Conservation (phyloP, 768 basidiomycete genomes). For the Steccherinum ochraceum region DNA sequence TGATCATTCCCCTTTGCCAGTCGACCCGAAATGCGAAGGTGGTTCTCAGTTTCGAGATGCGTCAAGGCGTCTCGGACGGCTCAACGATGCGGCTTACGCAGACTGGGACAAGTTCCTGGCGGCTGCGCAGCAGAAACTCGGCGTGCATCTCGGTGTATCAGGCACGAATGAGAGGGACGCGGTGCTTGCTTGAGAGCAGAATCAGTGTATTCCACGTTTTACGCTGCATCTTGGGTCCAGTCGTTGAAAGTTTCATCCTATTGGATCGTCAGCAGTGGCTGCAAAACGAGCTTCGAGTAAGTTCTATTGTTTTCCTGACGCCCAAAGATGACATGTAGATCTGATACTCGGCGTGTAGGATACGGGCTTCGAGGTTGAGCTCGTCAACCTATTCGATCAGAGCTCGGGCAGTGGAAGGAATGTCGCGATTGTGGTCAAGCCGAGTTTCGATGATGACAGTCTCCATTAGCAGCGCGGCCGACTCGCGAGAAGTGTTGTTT, state of each 20-base stretch:
- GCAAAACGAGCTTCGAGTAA: conserved; percentile 2
- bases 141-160: neutral
- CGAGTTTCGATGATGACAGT: neutral
- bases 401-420: conserved; percentile 67
- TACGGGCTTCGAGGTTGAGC: conserved; percentile 24
- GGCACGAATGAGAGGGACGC: neutral
- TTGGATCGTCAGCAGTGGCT: conserved; percentile 60
- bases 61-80: conserved; percentile 38
- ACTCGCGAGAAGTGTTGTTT: neutral
- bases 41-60: neutral
- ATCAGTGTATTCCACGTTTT: conserved; percentile 59
- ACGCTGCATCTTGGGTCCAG: conserved; percentile 62
- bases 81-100: conserved; percentile 43
- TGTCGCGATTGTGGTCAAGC: conserved; percentile 42
- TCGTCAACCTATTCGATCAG: conserved; percentile 71
- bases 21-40: neutral
- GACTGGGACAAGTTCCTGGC: conserved; percentile 42
- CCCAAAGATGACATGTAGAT: no score
- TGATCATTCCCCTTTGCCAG: no score
- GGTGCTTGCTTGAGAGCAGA: conserved; percentile 26
- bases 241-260: conserved; percentile 60
- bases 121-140: conserved; percentile 13
- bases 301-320: neutral
- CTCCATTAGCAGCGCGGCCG: no score
- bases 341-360: no score